A percentile compares a stretch with the other conserved stretches of the same genome.
These are phyloP conservation scores for Laburnicola sp. DNA, from an alignment of 2,329 filamentous ascomycete species.

Conservation along the genomic window DNA sequence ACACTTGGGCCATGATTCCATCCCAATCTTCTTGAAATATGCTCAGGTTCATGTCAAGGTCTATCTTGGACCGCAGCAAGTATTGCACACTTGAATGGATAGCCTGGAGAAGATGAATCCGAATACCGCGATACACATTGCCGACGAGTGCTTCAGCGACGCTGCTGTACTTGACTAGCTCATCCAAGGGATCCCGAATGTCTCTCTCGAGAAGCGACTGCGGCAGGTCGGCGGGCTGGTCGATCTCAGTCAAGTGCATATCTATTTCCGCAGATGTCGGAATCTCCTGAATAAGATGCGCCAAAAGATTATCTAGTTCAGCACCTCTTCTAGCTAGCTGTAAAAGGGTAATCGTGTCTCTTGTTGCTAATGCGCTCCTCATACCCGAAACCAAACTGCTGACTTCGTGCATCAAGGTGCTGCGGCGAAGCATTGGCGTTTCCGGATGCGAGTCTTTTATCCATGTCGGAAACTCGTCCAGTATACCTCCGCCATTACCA, in stretches of 20 bases:
- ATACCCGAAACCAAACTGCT: background rate
- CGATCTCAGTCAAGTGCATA: background rate
- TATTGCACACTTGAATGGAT: background rate
- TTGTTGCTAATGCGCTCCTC: background rate
- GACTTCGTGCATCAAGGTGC: background rate
- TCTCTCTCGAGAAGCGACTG: background rate
- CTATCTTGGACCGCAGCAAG: background rate
- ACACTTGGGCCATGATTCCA: background rate
- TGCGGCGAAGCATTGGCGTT: background rate
- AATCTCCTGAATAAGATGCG: background rate
- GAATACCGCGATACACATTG: background rate
- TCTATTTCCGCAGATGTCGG: background rate
- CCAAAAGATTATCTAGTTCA: background rate
- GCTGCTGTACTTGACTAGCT: background rate
- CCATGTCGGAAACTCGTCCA: slow-evolving; percentile 2
- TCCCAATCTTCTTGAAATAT: background rate
- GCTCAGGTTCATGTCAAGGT: background rate
- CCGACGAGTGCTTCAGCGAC: background rate
- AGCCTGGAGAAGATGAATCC: background rate
- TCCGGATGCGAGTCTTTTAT: background rate
- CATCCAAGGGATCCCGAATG: background rate
- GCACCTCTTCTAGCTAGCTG: background rate
- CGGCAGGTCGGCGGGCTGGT: background rate
- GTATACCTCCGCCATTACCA: background rate
- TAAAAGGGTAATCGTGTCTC: background rate